Conservation (phyloP, 177 flowering plant species). For the Tripterygium wilfordii region DNA sequence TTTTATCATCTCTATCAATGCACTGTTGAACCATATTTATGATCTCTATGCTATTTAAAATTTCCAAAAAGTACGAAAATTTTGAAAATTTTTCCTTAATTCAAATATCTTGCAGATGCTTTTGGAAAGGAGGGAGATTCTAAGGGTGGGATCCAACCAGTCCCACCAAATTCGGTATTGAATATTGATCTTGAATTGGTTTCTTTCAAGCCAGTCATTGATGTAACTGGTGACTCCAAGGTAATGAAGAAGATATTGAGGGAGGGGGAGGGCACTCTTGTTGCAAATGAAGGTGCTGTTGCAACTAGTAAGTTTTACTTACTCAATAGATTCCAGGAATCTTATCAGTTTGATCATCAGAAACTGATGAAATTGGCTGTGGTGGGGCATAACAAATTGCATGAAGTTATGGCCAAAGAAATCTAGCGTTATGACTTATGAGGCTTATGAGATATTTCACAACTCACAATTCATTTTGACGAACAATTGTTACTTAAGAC, state of each 20-base stretch:
- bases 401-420: too few relatives aligned
- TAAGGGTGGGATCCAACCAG: slow-evolving; percentile 14
- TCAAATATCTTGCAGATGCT: slow-evolving; percentile 46
- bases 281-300: slow-evolving; percentile 56
- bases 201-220: slow-evolving; percentile 57
- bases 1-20: too few relatives aligned
- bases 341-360: background rate
- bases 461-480: too few relatives aligned
- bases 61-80: too few relatives aligned
- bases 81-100: background rate
- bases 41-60: too few relatives aligned
- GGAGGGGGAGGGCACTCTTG: slow-evolving; percentile 48
- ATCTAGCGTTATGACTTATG: too few relatives aligned
- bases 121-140: slow-evolving; percentile 39
- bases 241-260: slow-evolving; percentile 57
- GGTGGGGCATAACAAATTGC: too few relatives aligned
- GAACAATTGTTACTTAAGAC: too few relatives aligned
- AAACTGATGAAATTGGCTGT: too few relatives aligned
- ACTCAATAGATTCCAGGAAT: background rate
- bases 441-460: too few relatives aligned
- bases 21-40: too few relatives aligned
- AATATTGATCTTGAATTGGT: slow-evolving; percentile 40
- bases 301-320: slow-evolving; percentile 42
- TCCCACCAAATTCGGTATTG: slow-evolving; percentile 42
- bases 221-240: slow-evolving; percentile 48